Base-by-base conservation (phyloP, 306 rosid genomes). In the Dalbergia cochinchinensis region DNA sequence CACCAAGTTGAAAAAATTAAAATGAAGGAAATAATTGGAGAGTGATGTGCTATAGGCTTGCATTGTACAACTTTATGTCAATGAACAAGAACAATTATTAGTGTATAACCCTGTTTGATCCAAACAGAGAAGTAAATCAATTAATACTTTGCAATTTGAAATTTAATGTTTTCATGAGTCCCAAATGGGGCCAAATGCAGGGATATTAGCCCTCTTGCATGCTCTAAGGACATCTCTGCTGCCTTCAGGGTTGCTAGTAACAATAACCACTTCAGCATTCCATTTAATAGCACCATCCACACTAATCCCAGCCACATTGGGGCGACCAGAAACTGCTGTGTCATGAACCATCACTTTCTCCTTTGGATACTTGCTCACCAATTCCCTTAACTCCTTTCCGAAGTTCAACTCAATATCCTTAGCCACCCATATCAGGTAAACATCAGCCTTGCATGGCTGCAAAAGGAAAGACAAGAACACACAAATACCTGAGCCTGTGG, bases 401-500 rank as follows among this genome's bases (percentile, higher is more conserved):
- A 84, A 92, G 78, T 92, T 92, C 57, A 73, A 20, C 35, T 92
- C 92, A 61, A 92, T 90, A 45, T 90, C 90, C 76, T 88, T 90
- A 0, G 94, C 94, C 69, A 92, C 97, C 94, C 97, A 92, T 10
- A 92, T 71, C 10, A 90, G 14, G 58, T 65, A 79, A 37, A 92
- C 94, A 20, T 87, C 83, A 16, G 87, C 85, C 0, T 80, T 20
- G 14, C 83, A 80, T 31, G 73, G 78, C 80, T 90, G 97, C 84
- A 92, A 20, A 6, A 90, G 83, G 77, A 87, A 92, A 59, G 92
- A 92, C 20, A 92, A 61, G 69, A 92, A 92, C 62, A 92, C 92
- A 73, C 94, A 87, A 37, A 92, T 87, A 5, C 97, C 97, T 0
- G 97, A 90, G 4, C 92, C 92, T 8, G 95, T 91, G n/a, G 95